phyloP scores from a whole-genome alignment of 257 asterid genomes.

The Solanum chaucha region DNA sequence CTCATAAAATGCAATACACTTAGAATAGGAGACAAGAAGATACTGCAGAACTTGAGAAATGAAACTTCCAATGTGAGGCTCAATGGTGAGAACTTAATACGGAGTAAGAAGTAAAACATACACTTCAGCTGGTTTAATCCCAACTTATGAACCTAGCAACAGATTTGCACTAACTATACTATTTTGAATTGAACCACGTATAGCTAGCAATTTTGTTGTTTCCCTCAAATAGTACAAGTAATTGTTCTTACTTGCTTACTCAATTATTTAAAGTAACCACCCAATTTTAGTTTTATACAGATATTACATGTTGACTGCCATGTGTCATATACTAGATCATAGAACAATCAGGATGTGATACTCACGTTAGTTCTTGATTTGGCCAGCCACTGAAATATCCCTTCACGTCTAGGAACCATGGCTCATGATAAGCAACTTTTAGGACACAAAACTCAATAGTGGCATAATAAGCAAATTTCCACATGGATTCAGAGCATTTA shows the following conservation, averaged over 20 bases:
- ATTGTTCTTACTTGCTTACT: background rate
- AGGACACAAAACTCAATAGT: slow-evolving; percentile 51
- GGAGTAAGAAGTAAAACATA: background rate
- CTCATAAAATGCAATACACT: background rate
- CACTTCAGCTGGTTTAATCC: background rate
- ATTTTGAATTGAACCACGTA: background rate
- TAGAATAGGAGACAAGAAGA: background rate
- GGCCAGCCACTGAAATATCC: slow-evolving; percentile 84
- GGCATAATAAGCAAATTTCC: slow-evolving; percentile 84
- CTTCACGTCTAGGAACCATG: slow-evolving; percentile 64
- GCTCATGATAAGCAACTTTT: slow-evolving; percentile 36
- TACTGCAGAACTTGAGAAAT: background rate
- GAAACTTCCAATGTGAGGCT: background rate
- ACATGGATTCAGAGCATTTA: slow-evolving; percentile 92
- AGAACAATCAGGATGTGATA: background rate
- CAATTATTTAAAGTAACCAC: background rate
- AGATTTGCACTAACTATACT: background rate
- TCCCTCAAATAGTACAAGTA: background rate
- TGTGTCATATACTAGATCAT: background rate
- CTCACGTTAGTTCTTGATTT: slow-evolving; percentile 51
- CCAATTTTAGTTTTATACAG: background rate
- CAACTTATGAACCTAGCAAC: background rate
- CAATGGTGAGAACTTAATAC: background rate
- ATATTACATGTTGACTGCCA: background rate
- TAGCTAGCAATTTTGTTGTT: background rate